Percentiles rank a stretch among this genome's conserved stretches.
These are phyloP conservation scores for Cadophora luteo-olivacea DNA, from an alignment of 2,329 filamentous ascomycete genomes.

Conservation along the genomic window DNA sequence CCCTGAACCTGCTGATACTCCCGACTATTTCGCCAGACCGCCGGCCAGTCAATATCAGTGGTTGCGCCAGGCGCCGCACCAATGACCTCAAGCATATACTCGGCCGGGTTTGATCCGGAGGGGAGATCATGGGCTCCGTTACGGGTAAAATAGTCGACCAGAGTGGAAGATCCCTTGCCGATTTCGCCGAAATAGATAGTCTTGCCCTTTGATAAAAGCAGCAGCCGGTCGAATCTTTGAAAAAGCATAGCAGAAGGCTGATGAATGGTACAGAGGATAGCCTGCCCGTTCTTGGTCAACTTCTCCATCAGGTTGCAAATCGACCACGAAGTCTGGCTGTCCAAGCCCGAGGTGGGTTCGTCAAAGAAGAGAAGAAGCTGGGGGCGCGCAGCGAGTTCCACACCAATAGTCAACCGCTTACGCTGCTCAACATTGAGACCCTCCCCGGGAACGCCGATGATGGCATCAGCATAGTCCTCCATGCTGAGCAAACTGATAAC, in stretches of 20 bases:
- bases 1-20: slow-evolving; percentile 48
- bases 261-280: slow-evolving; percentile 93
- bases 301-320: slow-evolving; percentile 88
- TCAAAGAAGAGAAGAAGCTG: slow-evolving; percentile 88
- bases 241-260: slow-evolving; percentile 93
- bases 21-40: slow-evolving; percentile 62
- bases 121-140: slow-evolving; percentile 70
- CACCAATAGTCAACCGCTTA: slow-evolving; percentile 87
- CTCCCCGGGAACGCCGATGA: slow-evolving; percentile 90
- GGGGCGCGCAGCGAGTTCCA: slow-evolving; percentile 91
- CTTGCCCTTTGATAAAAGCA: slow-evolving; percentile 77
- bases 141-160: slow-evolving; percentile 78
- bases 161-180: slow-evolving; percentile 69
- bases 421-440: slow-evolving; percentile 61
- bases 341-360: slow-evolving; percentile 93
- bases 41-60: slow-evolving; percentile 65
- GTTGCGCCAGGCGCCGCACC: slow-evolving; percentile 64
- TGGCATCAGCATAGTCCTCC: slow-evolving; percentile 86
- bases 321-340: slow-evolving; percentile 91
- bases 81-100: slow-evolving; percentile 75
- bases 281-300: slow-evolving; percentile 84
- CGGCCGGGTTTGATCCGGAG: slow-evolving; percentile 76
- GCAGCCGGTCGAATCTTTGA: slow-evolving; percentile 82
- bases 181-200: slow-evolving; percentile 85
- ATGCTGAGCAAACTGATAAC: slow-evolving; percentile 91